These are phyloP conservation scores for Eremothecium cymbalariae DNA, from an alignment of 1,139 yeast genomes.

Conservation along the genomic window DNA sequence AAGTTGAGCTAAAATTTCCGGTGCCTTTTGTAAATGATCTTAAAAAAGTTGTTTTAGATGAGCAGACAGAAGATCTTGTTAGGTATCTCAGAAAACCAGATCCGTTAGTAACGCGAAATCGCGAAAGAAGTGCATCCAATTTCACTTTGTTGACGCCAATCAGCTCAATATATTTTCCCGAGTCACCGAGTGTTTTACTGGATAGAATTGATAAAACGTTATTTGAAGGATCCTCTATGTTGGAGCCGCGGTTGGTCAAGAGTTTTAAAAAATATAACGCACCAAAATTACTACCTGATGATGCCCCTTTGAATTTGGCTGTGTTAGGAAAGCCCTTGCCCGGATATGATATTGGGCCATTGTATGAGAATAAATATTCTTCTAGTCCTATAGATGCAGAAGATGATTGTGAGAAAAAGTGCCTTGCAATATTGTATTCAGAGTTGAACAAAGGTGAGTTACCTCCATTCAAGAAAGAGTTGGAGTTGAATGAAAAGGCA, in stretches of 20 bases:
- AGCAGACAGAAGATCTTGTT: constrained; percentile 10
- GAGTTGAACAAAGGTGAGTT: constrained; percentile 12
- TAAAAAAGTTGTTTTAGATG: constrained; percentile 6
- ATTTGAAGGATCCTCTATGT: constrained; percentile 5
- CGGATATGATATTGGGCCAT: constrained; percentile 8
- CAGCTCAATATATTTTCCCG: constrained; percentile 13
- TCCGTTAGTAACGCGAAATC: constrained; percentile 3
- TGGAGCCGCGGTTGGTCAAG: constrained; percentile 2
- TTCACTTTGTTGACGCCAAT: background rate
- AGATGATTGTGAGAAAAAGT: constrained; percentile 20
- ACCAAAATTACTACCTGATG: constrained; percentile 7
- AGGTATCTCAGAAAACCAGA: constrained; percentile 14
- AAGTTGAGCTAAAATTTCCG: no score
- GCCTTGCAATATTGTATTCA: constrained; percentile 17
- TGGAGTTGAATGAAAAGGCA: constrained; percentile 21
- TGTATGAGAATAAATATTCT: constrained; percentile 2
- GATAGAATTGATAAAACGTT: constrained; percentile 3
- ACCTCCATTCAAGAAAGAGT: constrained; percentile 20
- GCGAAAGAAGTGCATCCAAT: background rate
- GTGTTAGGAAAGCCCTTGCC: constrained; percentile 7
- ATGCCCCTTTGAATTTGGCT: constrained; percentile 6
- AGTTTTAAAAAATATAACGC: constrained; percentile 2
- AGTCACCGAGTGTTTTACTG: constrained; percentile 1
- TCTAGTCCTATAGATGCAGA: constrained; percentile 4
- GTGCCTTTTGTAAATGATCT: no score